These are phyloP conservation scores for Globisporangium irregulare DNA, from an alignment of 352 stramenopile species.

Conservation along the genomic window DNA sequence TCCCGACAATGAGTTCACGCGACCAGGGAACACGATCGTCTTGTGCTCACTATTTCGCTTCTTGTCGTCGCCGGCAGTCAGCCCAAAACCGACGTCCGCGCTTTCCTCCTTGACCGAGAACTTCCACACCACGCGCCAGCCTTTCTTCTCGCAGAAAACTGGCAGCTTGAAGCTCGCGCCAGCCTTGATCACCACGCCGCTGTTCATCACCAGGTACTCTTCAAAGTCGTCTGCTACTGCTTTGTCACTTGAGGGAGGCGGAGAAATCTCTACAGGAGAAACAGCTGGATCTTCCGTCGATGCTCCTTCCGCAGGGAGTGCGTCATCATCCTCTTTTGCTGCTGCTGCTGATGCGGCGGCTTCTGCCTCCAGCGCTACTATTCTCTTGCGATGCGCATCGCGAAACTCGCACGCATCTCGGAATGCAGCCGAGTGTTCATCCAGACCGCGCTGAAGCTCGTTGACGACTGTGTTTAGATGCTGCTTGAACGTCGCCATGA, in stretches of 20 bases:
- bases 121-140: conserved; percentile 74
- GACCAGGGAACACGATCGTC: conserved; percentile 36
- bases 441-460: conserved; percentile 47
- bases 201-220: conserved; percentile 70
- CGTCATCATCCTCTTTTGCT: background rate
- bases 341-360: background rate
- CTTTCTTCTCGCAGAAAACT: conserved; percentile 60
- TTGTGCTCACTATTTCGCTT: conserved; percentile 6
- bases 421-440: conserved; percentile 59
- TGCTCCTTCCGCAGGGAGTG: conserved; percentile 1
- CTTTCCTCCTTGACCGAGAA: conserved; percentile 72
- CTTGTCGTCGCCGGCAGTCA: conserved; percentile 14
- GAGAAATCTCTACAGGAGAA: background rate
- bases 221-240: conserved; percentile 36
- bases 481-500: conserved; percentile 40
- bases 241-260: background rate
- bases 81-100: conserved; percentile 56
- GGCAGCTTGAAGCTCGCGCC: conserved; percentile 65
- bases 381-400: conserved; percentile 26
- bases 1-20: conserved; percentile 54
- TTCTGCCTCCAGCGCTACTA: background rate
- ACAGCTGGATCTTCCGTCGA: conserved; percentile 4
- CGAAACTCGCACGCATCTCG: conserved; percentile 59
- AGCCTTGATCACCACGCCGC: conserved; percentile 77
- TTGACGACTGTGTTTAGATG: conserved; percentile 34